Evolutionary conservation across 2,329 filamentous ascomycete genomes (phyloP).

Genomic region (Alternaria longipes): DNA sequence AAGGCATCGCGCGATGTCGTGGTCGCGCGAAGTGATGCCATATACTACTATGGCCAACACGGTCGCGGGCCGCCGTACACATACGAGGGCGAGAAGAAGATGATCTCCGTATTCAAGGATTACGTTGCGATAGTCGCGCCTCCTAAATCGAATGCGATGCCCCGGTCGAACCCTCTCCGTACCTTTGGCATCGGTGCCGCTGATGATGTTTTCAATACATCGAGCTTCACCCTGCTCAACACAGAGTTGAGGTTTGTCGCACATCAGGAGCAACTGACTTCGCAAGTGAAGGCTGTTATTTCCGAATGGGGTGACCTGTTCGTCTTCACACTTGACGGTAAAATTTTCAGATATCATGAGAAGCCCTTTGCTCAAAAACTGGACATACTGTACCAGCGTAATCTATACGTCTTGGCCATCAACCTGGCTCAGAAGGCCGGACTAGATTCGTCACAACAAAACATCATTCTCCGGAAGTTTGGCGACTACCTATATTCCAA

Average conservation of each 20-base stretch:
- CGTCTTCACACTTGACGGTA: constrained; percentile 85
- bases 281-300: constrained; percentile 81
- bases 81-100: constrained; percentile 89
- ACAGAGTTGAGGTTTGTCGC: constrained; percentile 89
- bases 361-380: constrained; percentile 89
- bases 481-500: constrained; percentile 95
- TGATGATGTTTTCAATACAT: constrained; percentile 84
- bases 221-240: constrained; percentile 90
- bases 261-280: constrained; percentile 84
- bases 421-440: constrained; percentile 91
- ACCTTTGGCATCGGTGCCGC: constrained; percentile 77
- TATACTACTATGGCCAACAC: constrained; percentile 89
- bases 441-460: constrained; percentile 81
- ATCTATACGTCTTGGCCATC: constrained; percentile 90
- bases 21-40: constrained; percentile 92
- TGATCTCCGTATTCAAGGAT: constrained; percentile 80
- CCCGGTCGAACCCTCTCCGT: constrained; percentile 69
- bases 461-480: constrained; percentile 90
- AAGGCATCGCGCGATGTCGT: constrained; percentile 82
- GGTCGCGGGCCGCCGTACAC: constrained; percentile 88
- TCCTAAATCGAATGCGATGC: constrained; percentile 65
- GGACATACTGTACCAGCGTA: constrained; percentile 92
- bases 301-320: constrained; percentile 92
- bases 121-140: constrained; percentile 90
- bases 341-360: constrained; percentile 89